A percentile compares a stretch with the other conserved stretches of the same genome.
Evolutionary conservation across 768 basidiomycete genomes (phyloP).

Genomic region (Leccinum variicolor): DNA sequence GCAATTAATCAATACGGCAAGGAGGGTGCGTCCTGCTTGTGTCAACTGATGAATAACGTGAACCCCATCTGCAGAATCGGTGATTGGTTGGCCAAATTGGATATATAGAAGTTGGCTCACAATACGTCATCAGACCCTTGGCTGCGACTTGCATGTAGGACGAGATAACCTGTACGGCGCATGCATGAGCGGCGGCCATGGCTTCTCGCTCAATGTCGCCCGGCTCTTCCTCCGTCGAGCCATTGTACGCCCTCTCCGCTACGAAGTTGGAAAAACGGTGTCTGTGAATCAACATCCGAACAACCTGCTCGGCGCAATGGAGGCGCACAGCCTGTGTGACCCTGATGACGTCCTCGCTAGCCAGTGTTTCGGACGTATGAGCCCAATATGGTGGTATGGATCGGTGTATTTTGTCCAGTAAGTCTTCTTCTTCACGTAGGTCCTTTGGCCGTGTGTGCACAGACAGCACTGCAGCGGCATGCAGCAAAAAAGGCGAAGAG

Average conservation of each 20-base stretch:
- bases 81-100: constrained; percentile 9
- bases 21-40: constrained; percentile 86
- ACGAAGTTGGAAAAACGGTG: constrained; percentile 80
- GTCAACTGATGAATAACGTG: constrained; percentile 96
- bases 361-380: constrained; percentile 76
- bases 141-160: constrained; percentile 83
- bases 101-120: constrained; percentile 44
- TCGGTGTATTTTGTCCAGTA: constrained; percentile 76
- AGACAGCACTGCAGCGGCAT: constrained; percentile 66
- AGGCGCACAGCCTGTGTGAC: constrained; percentile 86
- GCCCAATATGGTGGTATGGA: constrained; percentile 76
- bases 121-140: constrained; percentile 92
- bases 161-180: constrained; percentile 78
- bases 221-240: constrained; percentile 48
- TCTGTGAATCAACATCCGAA: constrained; percentile 83
- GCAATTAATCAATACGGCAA: constrained; percentile 85
- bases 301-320: constrained; percentile 85
- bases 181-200: constrained; percentile 69
- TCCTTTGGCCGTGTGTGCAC: constrained; percentile 60
- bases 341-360: constrained; percentile 82
- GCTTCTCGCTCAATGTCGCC: constrained; percentile 74
- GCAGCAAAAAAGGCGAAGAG: constrained; percentile 71
- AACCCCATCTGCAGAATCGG: constrained; percentile 65
- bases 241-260: constrained; percentile 57
- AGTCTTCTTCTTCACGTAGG: constrained; percentile 72